These are phyloP conservation scores for Ziziphus jujuba DNA, from an alignment of 306 rosid genomes.

Conservation along the genomic window DNA sequence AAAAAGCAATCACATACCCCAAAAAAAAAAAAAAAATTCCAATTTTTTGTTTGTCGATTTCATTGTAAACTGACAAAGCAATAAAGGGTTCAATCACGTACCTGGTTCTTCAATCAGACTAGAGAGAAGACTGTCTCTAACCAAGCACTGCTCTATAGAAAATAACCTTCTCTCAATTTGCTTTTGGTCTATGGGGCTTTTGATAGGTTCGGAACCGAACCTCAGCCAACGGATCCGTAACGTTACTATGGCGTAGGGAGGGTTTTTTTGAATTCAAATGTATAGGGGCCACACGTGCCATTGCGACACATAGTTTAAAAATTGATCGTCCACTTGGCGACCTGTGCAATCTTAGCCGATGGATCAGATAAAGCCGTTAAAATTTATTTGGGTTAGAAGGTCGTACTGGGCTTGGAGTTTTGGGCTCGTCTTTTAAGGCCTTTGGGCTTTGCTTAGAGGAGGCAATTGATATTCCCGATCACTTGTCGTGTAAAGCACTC, in stretches of 20 bases:
- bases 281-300: constrained; percentile 35
- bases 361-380: constrained; percentile 1
- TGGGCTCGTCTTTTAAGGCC: constrained; percentile 1
- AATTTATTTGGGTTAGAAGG: constrained; percentile 8
- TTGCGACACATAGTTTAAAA: neutral
- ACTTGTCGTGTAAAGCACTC: no score
- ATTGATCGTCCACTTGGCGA: neutral
- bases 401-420: constrained; percentile 12
- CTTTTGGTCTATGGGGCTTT: neutral
- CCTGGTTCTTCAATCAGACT: constrained; percentile 5
- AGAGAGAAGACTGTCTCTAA: neutral
- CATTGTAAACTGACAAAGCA: constrained; percentile 3
- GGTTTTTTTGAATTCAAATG: constrained; percentile 54
- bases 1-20: constrained; percentile 11
- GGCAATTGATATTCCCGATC: no score
- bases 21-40: neutral
- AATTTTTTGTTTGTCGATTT: no score
- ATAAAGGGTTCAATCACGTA: constrained; percentile 14
- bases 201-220: constrained; percentile 13
- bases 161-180: neutral
- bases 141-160: no score
- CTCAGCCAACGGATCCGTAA: constrained; percentile 34
- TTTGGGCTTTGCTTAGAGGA: neutral
- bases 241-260: no score
- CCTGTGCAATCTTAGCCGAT: neutral